These are phyloP conservation scores for Saccharomycodes ludwigii DNA, from an alignment of 805 yeast species.

Conservation along the genomic window DNA sequence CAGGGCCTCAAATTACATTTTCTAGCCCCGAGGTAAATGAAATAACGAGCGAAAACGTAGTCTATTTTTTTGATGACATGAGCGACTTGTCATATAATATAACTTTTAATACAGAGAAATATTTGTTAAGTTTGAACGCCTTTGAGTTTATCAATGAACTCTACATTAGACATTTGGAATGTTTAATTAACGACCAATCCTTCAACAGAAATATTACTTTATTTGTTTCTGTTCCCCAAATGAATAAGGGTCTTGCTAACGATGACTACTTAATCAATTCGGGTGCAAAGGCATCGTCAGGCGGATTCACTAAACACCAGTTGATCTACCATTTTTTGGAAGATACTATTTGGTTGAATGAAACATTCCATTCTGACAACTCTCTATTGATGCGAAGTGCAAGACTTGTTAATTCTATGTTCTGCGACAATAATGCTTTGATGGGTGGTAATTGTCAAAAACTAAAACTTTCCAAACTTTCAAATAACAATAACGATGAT, in stretches of 20 bases:
- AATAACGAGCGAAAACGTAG: too few species aligned
- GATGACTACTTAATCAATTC: slow-evolving; percentile 17
- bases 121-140: slow-evolving; percentile 46
- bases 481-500: slow-evolving; percentile 7
- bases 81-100: too few species aligned
- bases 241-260: neutral
- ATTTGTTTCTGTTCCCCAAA: slow-evolving; percentile 31
- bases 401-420: slow-evolving; percentile 35
- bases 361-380: slow-evolving; percentile 10
- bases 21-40: too few species aligned
- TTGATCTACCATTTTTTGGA: slow-evolving; percentile 56
- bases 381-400: slow-evolving; percentile 11
- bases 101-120: slow-evolving; percentile 41
- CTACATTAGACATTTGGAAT: slow-evolving; percentile 41
- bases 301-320: slow-evolving; percentile 23
- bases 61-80: too few species aligned
- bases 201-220: slow-evolving; percentile 40
- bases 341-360: slow-evolving; percentile 26
- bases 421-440: slow-evolving; percentile 38
- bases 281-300: slow-evolving; percentile 21
- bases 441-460: slow-evolving; percentile 57
- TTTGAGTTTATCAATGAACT: slow-evolving; percentile 60
- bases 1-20: too few species aligned
- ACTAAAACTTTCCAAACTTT: slow-evolving; percentile 30
- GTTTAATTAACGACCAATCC: slow-evolving; percentile 42